phyloP scores from a whole-genome alignment of 176 grass and related monocot species.

The Ampelocalamus luodianensis region DNA sequence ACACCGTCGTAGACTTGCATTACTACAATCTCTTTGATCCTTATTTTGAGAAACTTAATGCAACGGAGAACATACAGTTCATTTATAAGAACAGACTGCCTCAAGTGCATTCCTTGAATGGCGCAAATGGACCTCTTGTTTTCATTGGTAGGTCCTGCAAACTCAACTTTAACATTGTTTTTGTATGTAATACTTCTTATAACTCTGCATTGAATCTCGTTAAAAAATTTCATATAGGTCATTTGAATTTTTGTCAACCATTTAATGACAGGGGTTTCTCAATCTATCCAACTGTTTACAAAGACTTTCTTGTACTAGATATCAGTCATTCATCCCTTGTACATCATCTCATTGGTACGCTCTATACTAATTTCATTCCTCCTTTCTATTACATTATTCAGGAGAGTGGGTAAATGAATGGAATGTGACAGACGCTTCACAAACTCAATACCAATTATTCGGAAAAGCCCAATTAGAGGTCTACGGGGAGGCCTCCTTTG shows the following conservation, averaged over 20 bases:
- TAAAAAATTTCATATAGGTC: not conserved
- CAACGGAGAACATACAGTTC: slow-evolving; percentile 74
- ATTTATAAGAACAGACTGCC: slow-evolving; percentile 64
- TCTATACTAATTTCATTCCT: not conserved
- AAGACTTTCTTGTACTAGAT: not conserved
- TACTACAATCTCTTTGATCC: slow-evolving; percentile 89
- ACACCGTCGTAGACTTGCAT: slow-evolving; percentile 81
- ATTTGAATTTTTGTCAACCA: not conserved
- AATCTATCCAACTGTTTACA: not conserved
- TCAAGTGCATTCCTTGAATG: slow-evolving; percentile 67
- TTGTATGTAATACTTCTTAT: not conserved
- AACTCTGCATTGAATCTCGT: not conserved
- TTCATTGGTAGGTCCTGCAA: slow-evolving; percentile 66
- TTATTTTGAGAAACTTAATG: slow-evolving; percentile 66
- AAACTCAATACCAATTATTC: slow-evolving; percentile 74
- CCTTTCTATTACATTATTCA: slow-evolving; percentile 41
- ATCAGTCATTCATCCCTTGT: not conserved
- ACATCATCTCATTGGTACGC: not conserved
- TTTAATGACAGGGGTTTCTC: not conserved
- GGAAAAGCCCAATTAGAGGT: slow-evolving; percentile 79
- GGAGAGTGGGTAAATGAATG: slow-evolving; percentile 99
- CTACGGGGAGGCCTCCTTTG: slow-evolving; percentile 82
- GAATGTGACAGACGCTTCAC: slow-evolving; percentile 67
- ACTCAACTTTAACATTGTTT: not conserved
- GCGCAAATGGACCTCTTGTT: slow-evolving; percentile 81